Conservation (phyloP, 1,284 basidiomycete species). For the Xerocomus minutiporus region DNA sequence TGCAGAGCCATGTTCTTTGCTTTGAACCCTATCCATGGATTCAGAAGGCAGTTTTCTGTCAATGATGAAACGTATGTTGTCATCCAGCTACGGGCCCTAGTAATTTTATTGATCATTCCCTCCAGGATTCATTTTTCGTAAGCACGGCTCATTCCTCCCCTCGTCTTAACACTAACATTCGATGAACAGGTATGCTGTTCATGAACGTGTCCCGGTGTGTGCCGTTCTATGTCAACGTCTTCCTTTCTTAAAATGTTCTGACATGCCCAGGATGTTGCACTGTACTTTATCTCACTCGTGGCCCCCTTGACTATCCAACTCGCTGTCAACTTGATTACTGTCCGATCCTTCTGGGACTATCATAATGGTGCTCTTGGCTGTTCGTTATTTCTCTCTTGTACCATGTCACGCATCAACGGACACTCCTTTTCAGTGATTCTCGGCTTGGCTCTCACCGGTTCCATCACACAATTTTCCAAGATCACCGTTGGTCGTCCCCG, state of each 20-base stretch:
- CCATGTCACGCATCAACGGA: neutral
- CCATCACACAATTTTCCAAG: slow-evolving; percentile 84
- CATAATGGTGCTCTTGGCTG: slow-evolving; percentile 79
- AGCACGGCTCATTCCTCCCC: slow-evolving; percentile 24
- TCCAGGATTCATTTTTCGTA: slow-evolving; percentile 53
- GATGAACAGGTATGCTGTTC: slow-evolving; percentile 66
- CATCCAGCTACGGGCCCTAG: neutral
- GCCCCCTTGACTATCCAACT: slow-evolving; percentile 68
- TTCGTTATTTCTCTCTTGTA: slow-evolving; percentile 37
- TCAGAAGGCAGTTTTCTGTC: slow-evolving; percentile 79
- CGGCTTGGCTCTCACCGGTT: slow-evolving; percentile 69
- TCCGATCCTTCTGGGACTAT: slow-evolving; percentile 83
- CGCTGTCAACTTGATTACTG: slow-evolving; percentile 62
- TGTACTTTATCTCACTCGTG: slow-evolving; percentile 67
- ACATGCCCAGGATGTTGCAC: slow-evolving; percentile 42
- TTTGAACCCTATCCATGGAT: slow-evolving; percentile 73
- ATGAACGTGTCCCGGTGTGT: slow-evolving; percentile 81
- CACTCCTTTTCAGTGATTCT: slow-evolving; percentile 55
- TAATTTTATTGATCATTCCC: neutral
- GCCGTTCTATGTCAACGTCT: neutral
- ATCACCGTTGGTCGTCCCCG: slow-evolving; percentile 87
- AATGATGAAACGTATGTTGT: slow-evolving; percentile 65
- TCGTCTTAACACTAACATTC: slow-evolving; percentile 21
- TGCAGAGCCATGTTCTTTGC: slow-evolving; percentile 63
- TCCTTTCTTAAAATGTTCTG: neutral